Percentiles rank a stretch among this genome's conserved stretches.
phyloP scores from a whole-genome alignment of 805 yeast species.

The Kodamaea laetipori region DNA sequence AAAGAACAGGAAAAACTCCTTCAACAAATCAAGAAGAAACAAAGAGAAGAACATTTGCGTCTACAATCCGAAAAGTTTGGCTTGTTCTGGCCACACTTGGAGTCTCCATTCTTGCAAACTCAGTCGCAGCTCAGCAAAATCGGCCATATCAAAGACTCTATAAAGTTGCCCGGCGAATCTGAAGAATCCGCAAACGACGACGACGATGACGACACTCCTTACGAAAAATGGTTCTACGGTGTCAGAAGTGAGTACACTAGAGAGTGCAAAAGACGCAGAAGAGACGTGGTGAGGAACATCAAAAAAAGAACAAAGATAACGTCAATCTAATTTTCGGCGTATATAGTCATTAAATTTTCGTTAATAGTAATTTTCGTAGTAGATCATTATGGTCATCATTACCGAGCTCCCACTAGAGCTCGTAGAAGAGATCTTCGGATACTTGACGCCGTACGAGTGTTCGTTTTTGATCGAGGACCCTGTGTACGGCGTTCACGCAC shows the following conservation, averaged over 20 bases:
- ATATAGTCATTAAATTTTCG: too few species aligned
- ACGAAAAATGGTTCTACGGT: conserved; percentile 81
- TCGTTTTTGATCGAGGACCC: background rate
- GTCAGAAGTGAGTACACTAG: conserved; percentile 79
- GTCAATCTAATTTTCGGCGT: background rate
- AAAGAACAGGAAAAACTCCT: conserved; percentile 29
- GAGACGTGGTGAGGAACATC: conserved; percentile 67
- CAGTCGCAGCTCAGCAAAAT: conserved; percentile 77
- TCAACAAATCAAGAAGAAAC: conserved; percentile 34
- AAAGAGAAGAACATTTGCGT: conserved; percentile 28
- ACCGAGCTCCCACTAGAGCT: conserved; percentile 2
- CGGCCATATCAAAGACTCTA: conserved; percentile 33
- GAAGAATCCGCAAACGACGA: conserved; percentile 23
- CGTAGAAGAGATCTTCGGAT: background rate
- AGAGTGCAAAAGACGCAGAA: conserved; percentile 69
- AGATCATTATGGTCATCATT: background rate
- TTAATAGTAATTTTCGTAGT: too few species aligned
- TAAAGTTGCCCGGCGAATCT: conserved; percentile 39
- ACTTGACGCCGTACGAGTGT: conserved; percentile 4
- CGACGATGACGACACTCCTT: conserved; percentile 42
- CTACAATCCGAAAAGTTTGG: conserved; percentile 37
- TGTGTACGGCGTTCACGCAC: background rate
- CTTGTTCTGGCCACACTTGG: conserved; percentile 78
- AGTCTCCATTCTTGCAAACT: conserved; percentile 83
- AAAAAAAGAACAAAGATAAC: conserved; percentile 42